Evolutionary conservation across 495 filamentous ascomycete species (phyloP).

Genomic region (Neurospora discreta): DNA sequence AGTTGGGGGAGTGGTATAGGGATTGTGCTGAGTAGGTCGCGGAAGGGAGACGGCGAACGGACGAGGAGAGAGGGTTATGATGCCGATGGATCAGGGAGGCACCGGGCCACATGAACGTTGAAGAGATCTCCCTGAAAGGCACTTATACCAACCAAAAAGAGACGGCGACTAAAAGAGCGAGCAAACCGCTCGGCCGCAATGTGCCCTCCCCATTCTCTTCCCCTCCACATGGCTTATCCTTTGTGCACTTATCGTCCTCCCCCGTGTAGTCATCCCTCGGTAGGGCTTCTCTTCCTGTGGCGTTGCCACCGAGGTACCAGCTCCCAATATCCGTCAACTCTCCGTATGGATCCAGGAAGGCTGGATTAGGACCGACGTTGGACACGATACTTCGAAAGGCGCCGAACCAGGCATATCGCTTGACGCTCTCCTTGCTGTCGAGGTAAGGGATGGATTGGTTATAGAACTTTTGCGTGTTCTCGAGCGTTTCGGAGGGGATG

Average conservation of each 20-base stretch:
- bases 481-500: slow-evolving; percentile 26
- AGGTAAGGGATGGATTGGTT: slow-evolving; percentile 42
- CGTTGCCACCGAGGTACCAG: slow-evolving; percentile 48
- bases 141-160: neutral
- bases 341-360: slow-evolving; percentile 43
- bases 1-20: slow-evolving; percentile 11
- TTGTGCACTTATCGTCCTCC: neutral
- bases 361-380: slow-evolving; percentile 47
- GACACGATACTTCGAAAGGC: slow-evolving; percentile 44
- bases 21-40: slow-evolving; percentile 1
- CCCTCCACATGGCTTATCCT: neutral
- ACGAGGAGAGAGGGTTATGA: neutral
- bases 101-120: neutral
- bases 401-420: slow-evolving; percentile 54
- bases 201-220: neutral
- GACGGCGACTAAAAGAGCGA: neutral
- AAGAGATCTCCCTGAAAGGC: neutral
- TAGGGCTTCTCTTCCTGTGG: slow-evolving; percentile 23
- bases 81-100: neutral
- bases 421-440: slow-evolving; percentile 37
- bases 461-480: slow-evolving; percentile 43
- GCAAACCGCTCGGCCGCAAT: neutral
- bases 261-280: neutral
- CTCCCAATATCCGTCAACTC: slow-evolving; percentile 47
- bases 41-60: neutral